A percentile compares a stretch with the other conserved stretches of the same genome.
These are phyloP conservation scores for Rubia peregrina DNA, from an alignment of 305 asterid genomes.

Conservation along the genomic window DNA sequence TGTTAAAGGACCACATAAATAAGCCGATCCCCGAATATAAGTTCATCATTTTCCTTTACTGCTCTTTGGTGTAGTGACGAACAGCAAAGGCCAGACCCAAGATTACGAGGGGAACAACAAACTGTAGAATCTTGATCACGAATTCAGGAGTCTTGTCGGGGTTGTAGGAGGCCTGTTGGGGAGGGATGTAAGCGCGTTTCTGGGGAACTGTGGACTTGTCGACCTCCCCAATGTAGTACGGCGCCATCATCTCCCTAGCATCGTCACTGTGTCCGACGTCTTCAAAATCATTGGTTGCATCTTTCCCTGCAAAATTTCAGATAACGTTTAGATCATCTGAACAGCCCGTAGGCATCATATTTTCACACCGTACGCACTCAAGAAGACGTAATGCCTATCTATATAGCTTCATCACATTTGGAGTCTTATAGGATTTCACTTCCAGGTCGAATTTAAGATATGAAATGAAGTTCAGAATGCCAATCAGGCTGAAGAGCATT, in stretches of 20 bases:
- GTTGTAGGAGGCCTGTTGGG: constrained; percentile 32
- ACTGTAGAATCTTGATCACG: constrained; percentile 40
- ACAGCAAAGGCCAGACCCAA: constrained; percentile 41
- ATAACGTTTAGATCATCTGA: constrained; percentile 2
- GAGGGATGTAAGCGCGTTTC: constrained; percentile 33
- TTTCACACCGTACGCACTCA: no score
- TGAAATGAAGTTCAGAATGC: no score
- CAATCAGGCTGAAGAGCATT: background rate
- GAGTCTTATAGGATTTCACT: no score
- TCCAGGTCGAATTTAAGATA: background rate
- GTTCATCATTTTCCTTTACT: background rate
- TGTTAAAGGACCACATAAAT: background rate
- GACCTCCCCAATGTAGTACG: constrained; percentile 52
- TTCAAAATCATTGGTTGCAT: constrained; percentile 61
- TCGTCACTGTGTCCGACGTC: constrained; percentile 70
- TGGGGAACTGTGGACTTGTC: constrained; percentile 51
- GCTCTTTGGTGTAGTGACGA: constrained; percentile 42
- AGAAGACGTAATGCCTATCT: background rate
- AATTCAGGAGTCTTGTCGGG: constrained; percentile 47
- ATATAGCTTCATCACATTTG: background rate
- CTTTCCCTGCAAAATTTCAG: constrained; percentile 43
- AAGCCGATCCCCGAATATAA: background rate
- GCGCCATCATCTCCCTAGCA: constrained; percentile 61
- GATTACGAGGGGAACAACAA: constrained; percentile 50
- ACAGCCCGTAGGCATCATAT: background rate